phyloP scores from a whole-genome alignment of 179 eudicot genomes.

The Vitellaria paradoxa region DNA sequence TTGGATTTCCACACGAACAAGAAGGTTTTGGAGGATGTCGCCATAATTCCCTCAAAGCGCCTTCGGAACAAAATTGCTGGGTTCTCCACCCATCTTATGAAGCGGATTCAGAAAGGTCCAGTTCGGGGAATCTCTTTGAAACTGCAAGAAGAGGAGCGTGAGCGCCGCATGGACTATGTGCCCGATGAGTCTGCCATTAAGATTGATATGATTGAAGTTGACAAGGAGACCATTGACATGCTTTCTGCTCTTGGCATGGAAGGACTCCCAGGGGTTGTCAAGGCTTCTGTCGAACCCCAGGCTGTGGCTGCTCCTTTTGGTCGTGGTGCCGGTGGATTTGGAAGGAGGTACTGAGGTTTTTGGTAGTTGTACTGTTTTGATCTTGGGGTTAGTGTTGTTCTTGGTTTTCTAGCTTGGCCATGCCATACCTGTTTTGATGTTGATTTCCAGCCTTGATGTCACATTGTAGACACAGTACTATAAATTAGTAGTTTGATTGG shows the following conservation, averaged over 20 bases:
- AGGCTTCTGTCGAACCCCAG: conserved; percentile 4
- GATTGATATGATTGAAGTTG: conserved; percentile 15
- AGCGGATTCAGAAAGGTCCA: conserved; percentile 23
- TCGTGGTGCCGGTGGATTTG: conserved; percentile 14
- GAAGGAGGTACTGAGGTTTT: conserved; percentile 17
- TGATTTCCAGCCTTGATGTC: too few species aligned
- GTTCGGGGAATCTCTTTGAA: conserved; percentile 23
- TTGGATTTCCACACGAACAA: conserved; percentile 40
- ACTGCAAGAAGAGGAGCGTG: conserved; percentile 26
- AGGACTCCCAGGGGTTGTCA: conserved; percentile 19
- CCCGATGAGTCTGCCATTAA: conserved; percentile 22
- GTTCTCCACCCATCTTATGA: conserved; percentile 27
- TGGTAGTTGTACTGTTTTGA: background rate
- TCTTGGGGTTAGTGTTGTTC: too few species aligned
- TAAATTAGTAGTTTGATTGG: too few species aligned
- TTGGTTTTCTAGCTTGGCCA: too few species aligned
- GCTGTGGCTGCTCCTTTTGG: background rate
- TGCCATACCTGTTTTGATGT: too few species aligned
- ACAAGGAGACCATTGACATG: conserved; percentile 23
- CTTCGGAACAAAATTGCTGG: conserved; percentile 28
- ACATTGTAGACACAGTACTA: too few species aligned
- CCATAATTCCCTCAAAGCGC: conserved; percentile 25
- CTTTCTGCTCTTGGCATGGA: conserved; percentile 21
- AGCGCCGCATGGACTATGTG: conserved; percentile 24
- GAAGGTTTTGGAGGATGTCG: conserved; percentile 26